phyloP scores from a whole-genome alignment of 495 filamentous ascomycete genomes.

The Talaromyces nanjingensis region DNA sequence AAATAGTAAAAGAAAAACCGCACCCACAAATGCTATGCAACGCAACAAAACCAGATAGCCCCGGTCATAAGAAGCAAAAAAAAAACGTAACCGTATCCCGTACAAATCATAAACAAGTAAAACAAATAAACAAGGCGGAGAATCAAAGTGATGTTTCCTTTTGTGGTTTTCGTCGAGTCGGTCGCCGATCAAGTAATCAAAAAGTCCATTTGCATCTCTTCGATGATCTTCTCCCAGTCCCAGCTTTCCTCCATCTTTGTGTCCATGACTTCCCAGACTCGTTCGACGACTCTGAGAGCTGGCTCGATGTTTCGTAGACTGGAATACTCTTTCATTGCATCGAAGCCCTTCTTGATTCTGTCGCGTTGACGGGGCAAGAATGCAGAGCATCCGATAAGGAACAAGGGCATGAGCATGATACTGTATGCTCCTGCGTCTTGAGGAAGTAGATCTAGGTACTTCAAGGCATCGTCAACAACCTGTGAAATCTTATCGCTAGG shows the following conservation, averaged over 20 bases:
- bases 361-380: conserved; percentile 64
- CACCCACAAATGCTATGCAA: conserved; percentile 3
- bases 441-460: conserved; percentile 55
- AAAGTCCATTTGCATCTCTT: conserved; percentile 73
- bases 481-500: conserved; percentile 59
- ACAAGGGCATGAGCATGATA: conserved; percentile 80
- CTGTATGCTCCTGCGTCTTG: conserved; percentile 60
- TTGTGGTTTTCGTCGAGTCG: background rate
- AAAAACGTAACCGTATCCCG: background rate
- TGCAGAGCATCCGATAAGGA: conserved; percentile 81
- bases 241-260: conserved; percentile 64
- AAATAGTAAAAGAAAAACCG: background rate
- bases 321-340: conserved; percentile 66
- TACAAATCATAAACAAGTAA: conserved; percentile 19
- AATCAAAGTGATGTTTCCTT: background rate
- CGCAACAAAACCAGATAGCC: background rate
- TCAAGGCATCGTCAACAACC: conserved; percentile 74
- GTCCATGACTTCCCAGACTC: conserved; percentile 80
- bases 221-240: conserved; percentile 87
- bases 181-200: conserved; percentile 52
- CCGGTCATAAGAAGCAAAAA: background rate
- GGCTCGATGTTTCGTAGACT: conserved; percentile 75
- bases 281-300: conserved; percentile 66
- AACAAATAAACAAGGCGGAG: conserved; percentile 13
- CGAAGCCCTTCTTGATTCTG: conserved; percentile 61